Percentiles rank a stretch among this genome's conserved stretches.
phyloP scores from a whole-genome alignment of 225 moss, liverwort and hornwort species.

The Sphagnum contortum region DNA sequence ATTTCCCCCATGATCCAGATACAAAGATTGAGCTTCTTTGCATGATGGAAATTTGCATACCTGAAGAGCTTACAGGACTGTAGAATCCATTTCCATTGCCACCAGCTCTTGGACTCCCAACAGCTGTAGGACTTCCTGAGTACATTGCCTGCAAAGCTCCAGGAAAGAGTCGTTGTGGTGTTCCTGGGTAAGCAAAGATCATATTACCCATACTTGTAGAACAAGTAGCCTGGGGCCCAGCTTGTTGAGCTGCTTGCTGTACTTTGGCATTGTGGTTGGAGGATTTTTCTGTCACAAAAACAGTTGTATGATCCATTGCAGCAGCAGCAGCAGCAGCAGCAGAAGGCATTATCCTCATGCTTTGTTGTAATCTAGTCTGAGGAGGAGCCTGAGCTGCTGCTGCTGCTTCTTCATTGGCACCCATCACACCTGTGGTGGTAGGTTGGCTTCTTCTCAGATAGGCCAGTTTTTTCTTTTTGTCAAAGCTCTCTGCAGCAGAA shows the following conservation, averaged over 20 bases:
- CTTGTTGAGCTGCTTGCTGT: conserved; percentile 5
- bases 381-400: no score
- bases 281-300: no score
- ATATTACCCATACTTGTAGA: conserved; percentile 1
- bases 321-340: conserved; percentile 11
- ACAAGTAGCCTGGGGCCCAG: conserved; percentile 9
- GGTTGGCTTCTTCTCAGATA: no score
- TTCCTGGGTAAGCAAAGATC: conserved; percentile 19
- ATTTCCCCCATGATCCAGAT: no score
- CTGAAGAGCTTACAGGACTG: conserved; percentile 31
- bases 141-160: conserved; percentile 20
- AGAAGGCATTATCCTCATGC: conserved; percentile 4
- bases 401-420: no score
- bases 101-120: conserved; percentile 28
- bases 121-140: conserved; percentile 8
- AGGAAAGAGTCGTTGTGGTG: conserved; percentile 32
- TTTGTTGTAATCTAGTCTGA: conserved; percentile 3
- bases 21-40: no score
- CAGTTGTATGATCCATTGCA: conserved; percentile 5
- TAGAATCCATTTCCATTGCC: conserved; percentile 18
- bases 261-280: conserved; percentile 8
- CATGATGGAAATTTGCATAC: conserved; percentile 1
- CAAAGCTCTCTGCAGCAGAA: no score
- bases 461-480: no score
- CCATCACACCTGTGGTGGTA: no score